These are phyloP conservation scores for Polyplosphaeria fusca DNA, from an alignment of 495 filamentous ascomycete genomes.

Conservation along the genomic window DNA sequence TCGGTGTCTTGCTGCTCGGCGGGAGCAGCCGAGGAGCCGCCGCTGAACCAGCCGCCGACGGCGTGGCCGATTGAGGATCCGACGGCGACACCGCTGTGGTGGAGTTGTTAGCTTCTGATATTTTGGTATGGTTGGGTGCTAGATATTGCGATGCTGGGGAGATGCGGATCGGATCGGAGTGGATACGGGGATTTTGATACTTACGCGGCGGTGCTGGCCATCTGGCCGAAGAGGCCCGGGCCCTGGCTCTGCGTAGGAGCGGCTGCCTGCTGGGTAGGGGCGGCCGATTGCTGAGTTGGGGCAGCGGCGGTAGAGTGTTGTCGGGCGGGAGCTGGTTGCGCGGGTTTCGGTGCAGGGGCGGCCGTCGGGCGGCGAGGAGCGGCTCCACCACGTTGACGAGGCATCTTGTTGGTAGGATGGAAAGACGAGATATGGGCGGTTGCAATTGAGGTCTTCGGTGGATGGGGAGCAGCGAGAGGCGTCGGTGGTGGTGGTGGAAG, in stretches of 20 bases:
- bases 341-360: slow-evolving; percentile 29
- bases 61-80: slow-evolving; percentile 94
- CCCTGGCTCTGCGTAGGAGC: slow-evolving; percentile 34
- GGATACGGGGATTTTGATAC: slow-evolving; percentile 6
- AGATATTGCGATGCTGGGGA: not conserved
- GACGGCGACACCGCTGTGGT: slow-evolving; percentile 81
- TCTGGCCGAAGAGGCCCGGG: slow-evolving; percentile 46
- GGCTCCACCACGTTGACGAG: slow-evolving; percentile 41
- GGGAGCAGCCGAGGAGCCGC: slow-evolving; percentile 59
- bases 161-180: not conserved
- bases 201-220: slow-evolving; percentile 50
- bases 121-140: not conserved
- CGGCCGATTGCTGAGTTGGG: slow-evolving; percentile 32
- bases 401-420: slow-evolving; percentile 33
- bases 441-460: slow-evolving; percentile 6
- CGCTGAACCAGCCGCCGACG: slow-evolving; percentile 80
- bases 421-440: not conserved
- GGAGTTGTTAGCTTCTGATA: slow-evolving; percentile 12
- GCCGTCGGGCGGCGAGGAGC: slow-evolving; percentile 35
- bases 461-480: not conserved
- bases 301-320: slow-evolving; percentile 41
- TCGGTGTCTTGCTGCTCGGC: slow-evolving; percentile 45
- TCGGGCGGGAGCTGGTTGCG: slow-evolving; percentile 33
- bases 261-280: slow-evolving; percentile 22
- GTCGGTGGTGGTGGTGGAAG: slow-evolving; percentile 7